Evolutionary conservation across 495 filamentous ascomycete genomes (phyloP).

Genomic region (Podospora conica): DNA sequence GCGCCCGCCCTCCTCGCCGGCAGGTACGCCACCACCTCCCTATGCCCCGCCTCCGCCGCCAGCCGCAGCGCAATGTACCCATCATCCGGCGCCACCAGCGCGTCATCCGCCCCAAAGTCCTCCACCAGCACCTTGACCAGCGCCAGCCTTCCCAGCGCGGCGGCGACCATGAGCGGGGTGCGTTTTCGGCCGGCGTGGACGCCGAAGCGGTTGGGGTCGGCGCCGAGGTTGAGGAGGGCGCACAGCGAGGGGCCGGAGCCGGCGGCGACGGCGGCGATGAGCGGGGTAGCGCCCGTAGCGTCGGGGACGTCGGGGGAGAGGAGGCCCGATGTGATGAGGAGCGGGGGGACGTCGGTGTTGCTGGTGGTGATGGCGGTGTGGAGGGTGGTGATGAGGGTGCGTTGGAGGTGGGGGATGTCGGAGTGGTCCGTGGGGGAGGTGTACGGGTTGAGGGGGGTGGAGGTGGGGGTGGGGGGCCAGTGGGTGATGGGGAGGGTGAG

Average conservation of each 20-base stretch:
- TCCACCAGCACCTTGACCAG: conserved; percentile 23
- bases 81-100: conserved; percentile 22
- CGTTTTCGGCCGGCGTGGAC: conserved; percentile 6
- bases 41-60: conserved; percentile 23
- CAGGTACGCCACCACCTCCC: conserved; percentile 28
- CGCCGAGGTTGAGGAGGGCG: conserved; percentile 27
- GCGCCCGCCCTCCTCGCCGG: conserved; percentile 28
- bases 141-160: conserved; percentile 19
- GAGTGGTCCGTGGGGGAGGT: not conserved
- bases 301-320: conserved; percentile 26
- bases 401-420: conserved; percentile 7
- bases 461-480: not conserved
- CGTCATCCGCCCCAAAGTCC: conserved; percentile 24
- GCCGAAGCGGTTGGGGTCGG: conserved; percentile 22
- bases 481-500: not conserved
- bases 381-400: conserved; percentile 18
- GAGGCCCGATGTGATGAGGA: conserved; percentile 18
- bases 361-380: conserved; percentile 16
- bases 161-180: conserved; percentile 31
- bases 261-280: conserved; percentile 29
- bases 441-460: not conserved
- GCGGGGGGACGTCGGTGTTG: conserved; percentile 17
- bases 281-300: conserved; percentile 24
- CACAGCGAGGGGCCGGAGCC: conserved; percentile 28
- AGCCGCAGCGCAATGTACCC: conserved; percentile 28